These are phyloP conservation scores for Rhizopogon sp. DNA, from an alignment of 768 basidiomycete genomes.

Conservation along the genomic window DNA sequence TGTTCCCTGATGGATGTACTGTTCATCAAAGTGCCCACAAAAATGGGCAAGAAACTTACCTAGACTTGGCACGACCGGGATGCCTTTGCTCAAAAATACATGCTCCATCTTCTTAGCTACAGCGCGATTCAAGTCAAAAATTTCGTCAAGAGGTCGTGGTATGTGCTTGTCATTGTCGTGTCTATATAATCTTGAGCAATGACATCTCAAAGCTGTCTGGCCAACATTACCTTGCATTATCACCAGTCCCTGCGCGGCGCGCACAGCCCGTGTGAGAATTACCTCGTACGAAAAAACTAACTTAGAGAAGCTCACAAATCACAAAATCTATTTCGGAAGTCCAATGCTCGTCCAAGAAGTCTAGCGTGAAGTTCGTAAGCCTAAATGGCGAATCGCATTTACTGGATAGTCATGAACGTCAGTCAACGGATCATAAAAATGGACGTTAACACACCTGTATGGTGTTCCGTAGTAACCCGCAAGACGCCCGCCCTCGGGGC, in stretches of 20 bases:
- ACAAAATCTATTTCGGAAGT: conserved; percentile 84
- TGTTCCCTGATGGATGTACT: conserved; percentile 55
- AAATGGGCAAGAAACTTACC: conserved; percentile 34
- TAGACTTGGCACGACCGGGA: conserved; percentile 77
- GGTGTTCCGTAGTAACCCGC: conserved; percentile 65
- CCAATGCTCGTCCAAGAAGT: conserved; percentile 77
- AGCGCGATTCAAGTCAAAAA: conserved; percentile 65
- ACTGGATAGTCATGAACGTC: conserved; percentile 27
- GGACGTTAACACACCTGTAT: conserved; percentile 46
- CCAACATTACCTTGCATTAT: conserved; percentile 54
- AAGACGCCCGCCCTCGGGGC: conserved; percentile 47
- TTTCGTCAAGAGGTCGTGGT: conserved; percentile 76
- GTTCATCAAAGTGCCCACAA: neutral
- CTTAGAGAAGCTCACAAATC: conserved; percentile 48
- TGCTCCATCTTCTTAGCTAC: conserved; percentile 69
- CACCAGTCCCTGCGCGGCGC: conserved; percentile 57
- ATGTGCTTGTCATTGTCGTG: conserved; percentile 78
- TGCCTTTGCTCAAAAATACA: conserved; percentile 60
- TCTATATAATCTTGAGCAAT: conserved; percentile 29
- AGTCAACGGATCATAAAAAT: neutral
- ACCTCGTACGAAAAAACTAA: neutral
- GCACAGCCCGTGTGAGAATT: neutral
- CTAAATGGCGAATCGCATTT: conserved; percentile 81
- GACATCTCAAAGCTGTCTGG: too few relatives aligned
- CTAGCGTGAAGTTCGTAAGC: conserved; percentile 75